Conservation (phyloP, 208 protist genomes). For the Leishmania martiniquensis region DNA sequence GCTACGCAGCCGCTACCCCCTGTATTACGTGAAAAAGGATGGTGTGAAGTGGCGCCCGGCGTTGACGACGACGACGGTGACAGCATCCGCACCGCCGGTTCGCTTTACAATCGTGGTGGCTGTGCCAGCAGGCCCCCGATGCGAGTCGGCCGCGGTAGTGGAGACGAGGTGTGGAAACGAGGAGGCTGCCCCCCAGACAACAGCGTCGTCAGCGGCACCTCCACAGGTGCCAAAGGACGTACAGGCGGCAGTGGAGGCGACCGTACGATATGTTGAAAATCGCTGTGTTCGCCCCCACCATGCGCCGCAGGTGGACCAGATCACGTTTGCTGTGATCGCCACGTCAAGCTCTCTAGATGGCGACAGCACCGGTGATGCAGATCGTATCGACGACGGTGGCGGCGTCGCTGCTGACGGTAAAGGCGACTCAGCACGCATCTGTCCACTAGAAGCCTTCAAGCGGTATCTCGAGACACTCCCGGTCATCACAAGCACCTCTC, state of each 20-base stretch:
- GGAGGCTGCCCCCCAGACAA: slow-evolving; percentile 4
- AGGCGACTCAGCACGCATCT: not conserved
- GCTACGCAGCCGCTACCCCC: slow-evolving; percentile 27
- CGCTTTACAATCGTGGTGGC: slow-evolving; percentile 31
- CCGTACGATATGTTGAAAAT: slow-evolving; percentile 17
- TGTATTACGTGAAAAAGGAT: slow-evolving; percentile 75
- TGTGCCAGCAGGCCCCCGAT: not conserved
- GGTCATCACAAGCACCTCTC: not conserved
- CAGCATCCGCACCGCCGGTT: not conserved
- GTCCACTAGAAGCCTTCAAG: slow-evolving; percentile 8
- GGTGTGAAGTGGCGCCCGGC: slow-evolving; percentile 45
- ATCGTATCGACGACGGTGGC: not conserved
- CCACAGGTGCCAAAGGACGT: not conserved
- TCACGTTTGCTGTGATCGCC: slow-evolving; percentile 11
- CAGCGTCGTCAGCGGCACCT: not conserved
- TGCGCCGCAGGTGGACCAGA: not conserved
- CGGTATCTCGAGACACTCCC: slow-evolving; percentile 16
- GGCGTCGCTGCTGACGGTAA: not conserved
- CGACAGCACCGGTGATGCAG: not conserved
- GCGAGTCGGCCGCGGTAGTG: not conserved
- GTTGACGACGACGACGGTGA: not conserved
- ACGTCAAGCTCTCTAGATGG: slow-evolving; percentile 9
- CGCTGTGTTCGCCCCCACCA: slow-evolving; percentile 11
- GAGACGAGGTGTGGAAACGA: not conserved
- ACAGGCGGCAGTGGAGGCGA: slow-evolving; percentile 9